Conservation (phyloP, 805 yeast species). For the Ogataea saltuana region DNA sequence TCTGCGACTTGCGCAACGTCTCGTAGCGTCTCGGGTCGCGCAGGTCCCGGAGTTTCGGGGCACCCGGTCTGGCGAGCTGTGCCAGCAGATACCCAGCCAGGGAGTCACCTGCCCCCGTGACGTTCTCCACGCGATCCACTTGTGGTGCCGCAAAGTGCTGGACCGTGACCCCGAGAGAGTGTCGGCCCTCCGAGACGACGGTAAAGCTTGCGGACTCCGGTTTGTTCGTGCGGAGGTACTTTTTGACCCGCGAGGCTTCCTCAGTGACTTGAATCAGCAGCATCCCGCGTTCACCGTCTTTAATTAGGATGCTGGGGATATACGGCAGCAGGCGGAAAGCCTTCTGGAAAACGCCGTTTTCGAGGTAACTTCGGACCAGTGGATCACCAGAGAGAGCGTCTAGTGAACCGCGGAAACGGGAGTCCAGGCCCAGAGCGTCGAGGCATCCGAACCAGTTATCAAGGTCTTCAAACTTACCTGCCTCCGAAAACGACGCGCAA, state of each 20-base stretch:
- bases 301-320: slow-evolving; percentile 63
- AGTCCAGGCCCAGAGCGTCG: slow-evolving; percentile 56
- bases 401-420: slow-evolving; percentile 47
- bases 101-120: slow-evolving; percentile 90
- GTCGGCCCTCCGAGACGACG: slow-evolving; percentile 27
- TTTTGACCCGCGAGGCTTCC: slow-evolving; percentile 1
- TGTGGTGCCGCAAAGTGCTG: slow-evolving; percentile 53
- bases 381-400: slow-evolving; percentile 36
- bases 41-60: slow-evolving; percentile 15
- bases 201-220: slow-evolving; percentile 19
- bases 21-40: slow-evolving; percentile 19
- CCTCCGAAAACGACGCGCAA: slow-evolving; percentile 46
- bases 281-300: slow-evolving; percentile 69
- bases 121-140: slow-evolving; percentile 52
- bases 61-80: slow-evolving; percentile 30
- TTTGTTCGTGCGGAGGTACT: neutral
- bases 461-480: slow-evolving; percentile 47
- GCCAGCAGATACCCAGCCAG: slow-evolving; percentile 64
- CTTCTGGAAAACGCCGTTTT: slow-evolving; percentile 59
- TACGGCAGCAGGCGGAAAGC: slow-evolving; percentile 74
- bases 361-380: slow-evolving; percentile 31
- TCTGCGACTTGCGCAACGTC: slow-evolving; percentile 28
- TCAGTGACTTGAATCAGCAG: slow-evolving; percentile 42
- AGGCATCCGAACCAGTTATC: slow-evolving; percentile 75
- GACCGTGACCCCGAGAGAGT: slow-evolving; percentile 52